Conservation (phyloP, 2,329 filamentous ascomycete species). For the Phaeosphaeriaceae sp. region DNA sequence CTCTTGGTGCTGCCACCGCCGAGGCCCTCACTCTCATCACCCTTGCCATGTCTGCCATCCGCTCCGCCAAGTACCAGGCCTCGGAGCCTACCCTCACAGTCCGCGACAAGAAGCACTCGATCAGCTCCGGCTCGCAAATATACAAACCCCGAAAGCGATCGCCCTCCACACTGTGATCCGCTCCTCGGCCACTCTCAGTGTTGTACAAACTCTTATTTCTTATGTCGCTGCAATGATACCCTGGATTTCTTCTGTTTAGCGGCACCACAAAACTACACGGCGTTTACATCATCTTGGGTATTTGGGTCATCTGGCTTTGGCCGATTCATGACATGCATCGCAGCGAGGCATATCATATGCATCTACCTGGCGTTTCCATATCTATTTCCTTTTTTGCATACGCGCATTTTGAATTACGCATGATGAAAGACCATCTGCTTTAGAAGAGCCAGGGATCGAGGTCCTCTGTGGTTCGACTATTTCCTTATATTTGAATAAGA, state of each 20-base stretch:
- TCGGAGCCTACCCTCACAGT: constrained; percentile 32
- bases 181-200: constrained; percentile 1
- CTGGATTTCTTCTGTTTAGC: constrained; percentile 28
- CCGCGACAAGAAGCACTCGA: constrained; percentile 36
- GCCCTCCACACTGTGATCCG: constrained; percentile 4
- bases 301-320: constrained; percentile 1
- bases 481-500: constrained; percentile 1
- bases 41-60: constrained; percentile 40
- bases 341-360: constrained; percentile 4
- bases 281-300: constrained; percentile 5
- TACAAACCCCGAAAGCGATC: constrained; percentile 24
- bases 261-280: constrained; percentile 13
- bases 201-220: constrained; percentile 12
- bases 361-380: constrained; percentile 1
- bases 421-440: constrained; percentile 7
- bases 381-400: constrained; percentile 3
- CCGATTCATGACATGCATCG: constrained; percentile 9
- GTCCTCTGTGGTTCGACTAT: background rate
- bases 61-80: constrained; percentile 33
- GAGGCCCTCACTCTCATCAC: constrained; percentile 43
- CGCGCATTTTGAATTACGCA: constrained; percentile 6
- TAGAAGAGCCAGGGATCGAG: constrained; percentile 1
- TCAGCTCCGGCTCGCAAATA: constrained; percentile 28
- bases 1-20: constrained; percentile 41
- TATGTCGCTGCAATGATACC: constrained; percentile 36